A percentile compares a stretch with the other conserved stretches of the same genome.
Evolutionary conservation across 208 protist species (phyloP).

Genomic region (Leishmania major): DNA sequence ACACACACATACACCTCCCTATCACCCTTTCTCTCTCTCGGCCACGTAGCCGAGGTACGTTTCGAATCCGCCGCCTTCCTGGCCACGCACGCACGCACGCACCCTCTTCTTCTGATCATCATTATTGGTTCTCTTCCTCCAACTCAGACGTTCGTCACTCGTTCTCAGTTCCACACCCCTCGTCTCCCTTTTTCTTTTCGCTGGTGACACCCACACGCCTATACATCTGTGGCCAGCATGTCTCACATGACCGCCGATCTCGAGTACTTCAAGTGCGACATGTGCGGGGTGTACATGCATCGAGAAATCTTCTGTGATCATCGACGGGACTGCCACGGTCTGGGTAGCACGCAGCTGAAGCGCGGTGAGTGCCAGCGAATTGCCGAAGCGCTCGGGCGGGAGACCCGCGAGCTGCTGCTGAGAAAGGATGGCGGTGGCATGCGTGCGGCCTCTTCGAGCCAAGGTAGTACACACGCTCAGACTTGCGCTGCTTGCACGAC

Average conservation of each 20-base stretch:
- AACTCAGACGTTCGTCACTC: background rate
- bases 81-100: background rate
- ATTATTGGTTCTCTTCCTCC: background rate
- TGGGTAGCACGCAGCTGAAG: slow-evolving; percentile 53
- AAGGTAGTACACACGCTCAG: background rate
- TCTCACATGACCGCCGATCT: slow-evolving; percentile 62
- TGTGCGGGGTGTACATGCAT: slow-evolving; percentile 75
- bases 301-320: slow-evolving; percentile 80
- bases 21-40: background rate
- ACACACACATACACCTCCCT: background rate
- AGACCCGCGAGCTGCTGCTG: slow-evolving; percentile 31
- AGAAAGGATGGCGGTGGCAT: slow-evolving; percentile 3
- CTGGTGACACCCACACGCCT: background rate
- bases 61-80: background rate
- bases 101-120: background rate
- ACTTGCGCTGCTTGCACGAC: background rate
- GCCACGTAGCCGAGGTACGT: background rate
- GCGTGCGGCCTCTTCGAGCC: background rate
- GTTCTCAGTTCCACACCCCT: background rate
- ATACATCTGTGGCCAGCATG: slow-evolving; percentile 30
- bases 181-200: background rate
- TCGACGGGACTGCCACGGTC: slow-evolving; percentile 68
- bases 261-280: slow-evolving; percentile 82
- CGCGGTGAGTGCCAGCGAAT: slow-evolving; percentile 43
- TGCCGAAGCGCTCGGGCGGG: slow-evolving; percentile 36